A percentile compares a stretch with the other conserved stretches of the same genome.
phyloP scores from a whole-genome alignment of 2,329 filamentous ascomycete genomes.

The Cryphonectria japonica region DNA sequence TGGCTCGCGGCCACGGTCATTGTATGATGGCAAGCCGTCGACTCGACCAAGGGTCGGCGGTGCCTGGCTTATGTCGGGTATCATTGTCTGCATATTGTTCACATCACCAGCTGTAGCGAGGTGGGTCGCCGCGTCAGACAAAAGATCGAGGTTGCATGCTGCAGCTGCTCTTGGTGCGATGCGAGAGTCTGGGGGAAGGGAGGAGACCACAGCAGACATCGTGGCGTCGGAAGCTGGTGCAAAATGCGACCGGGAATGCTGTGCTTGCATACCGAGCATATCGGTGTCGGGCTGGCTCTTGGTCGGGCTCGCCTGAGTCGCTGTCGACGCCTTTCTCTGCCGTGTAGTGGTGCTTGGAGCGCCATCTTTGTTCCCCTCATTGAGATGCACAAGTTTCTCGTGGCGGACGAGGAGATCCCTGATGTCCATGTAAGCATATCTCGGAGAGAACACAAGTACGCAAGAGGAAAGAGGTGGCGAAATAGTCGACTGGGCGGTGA shows the following conservation, averaged over 20 bases:
- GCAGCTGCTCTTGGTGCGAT: conserved; percentile 47
- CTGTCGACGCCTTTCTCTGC: conserved; percentile 58
- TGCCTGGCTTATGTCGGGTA: conserved; percentile 49
- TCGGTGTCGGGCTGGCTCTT: conserved; percentile 53
- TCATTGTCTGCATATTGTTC: conserved; percentile 54
- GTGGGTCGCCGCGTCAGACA: conserved; percentile 62
- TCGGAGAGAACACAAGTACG: conserved; percentile 26
- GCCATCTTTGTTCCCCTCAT: conserved; percentile 60
- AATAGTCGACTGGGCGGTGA: conserved; percentile 15
- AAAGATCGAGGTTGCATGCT: conserved; percentile 60
- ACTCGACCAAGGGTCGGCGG: conserved; percentile 48
- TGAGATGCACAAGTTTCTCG: conserved; percentile 67
- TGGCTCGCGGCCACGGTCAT: conserved; percentile 51
- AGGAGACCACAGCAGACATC: conserved; percentile 42
- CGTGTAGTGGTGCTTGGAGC: conserved; percentile 31
- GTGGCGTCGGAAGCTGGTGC: conserved; percentile 43
- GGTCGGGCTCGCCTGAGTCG: conserved; percentile 49
- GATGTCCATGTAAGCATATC: conserved; percentile 63
- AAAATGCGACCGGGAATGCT: conserved; percentile 42
- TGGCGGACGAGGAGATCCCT: conserved; percentile 67
- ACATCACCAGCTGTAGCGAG: conserved; percentile 59
- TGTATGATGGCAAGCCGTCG: conserved; percentile 50
- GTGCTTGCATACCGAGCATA: conserved; percentile 49
- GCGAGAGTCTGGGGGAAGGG: conserved; percentile 53
- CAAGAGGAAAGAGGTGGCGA: conserved; percentile 27